Conservation (phyloP, 2,329 filamentous ascomycete genomes). For the Ophiognomonia clavigignenti-juglandacearum region DNA sequence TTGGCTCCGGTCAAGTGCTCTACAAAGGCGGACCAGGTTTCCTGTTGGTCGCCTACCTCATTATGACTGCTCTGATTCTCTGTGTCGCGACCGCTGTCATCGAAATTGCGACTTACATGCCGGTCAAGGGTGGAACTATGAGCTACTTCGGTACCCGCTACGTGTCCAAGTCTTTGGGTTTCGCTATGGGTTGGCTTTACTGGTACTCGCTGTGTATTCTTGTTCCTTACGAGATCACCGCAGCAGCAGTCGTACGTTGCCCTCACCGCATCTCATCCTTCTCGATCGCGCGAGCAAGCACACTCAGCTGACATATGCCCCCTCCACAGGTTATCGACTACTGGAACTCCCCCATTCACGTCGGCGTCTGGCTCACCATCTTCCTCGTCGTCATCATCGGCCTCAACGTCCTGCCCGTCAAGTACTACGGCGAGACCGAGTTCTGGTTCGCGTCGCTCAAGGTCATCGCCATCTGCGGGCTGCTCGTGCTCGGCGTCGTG, state of each 20-base stretch:
- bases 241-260: conserved; percentile 12
- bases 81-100: conserved; percentile 41
- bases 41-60: conserved; percentile 34
- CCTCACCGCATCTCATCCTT: neutral
- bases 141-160: conserved; percentile 41
- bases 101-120: conserved; percentile 48
- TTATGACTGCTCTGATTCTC: conserved; percentile 40
- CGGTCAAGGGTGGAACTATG: conserved; percentile 44
- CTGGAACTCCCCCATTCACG: conserved; percentile 17
- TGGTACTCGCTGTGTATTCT: conserved; percentile 33
- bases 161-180: conserved; percentile 37
- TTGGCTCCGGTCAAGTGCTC: conserved; percentile 39
- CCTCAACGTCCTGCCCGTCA: conserved; percentile 17
- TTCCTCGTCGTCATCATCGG: conserved; percentile 17
- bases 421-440: conserved; percentile 11
- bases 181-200: conserved; percentile 39
- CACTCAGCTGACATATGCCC: neutral
- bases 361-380: conserved; percentile 17
- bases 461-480: conserved; percentile 6
- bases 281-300: too few relatives aligned
- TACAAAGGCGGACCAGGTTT: conserved; percentile 36
- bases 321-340: conserved; percentile 20
- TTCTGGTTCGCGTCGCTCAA: conserved; percentile 12
- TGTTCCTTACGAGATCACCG: conserved; percentile 24
- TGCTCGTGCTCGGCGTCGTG: conserved; percentile 7